A percentile compares a stretch with the other conserved stretches of the same genome.
phyloP scores from a whole-genome alignment of 352 stramenopile genomes.

The Globisporangium viniferum region DNA sequence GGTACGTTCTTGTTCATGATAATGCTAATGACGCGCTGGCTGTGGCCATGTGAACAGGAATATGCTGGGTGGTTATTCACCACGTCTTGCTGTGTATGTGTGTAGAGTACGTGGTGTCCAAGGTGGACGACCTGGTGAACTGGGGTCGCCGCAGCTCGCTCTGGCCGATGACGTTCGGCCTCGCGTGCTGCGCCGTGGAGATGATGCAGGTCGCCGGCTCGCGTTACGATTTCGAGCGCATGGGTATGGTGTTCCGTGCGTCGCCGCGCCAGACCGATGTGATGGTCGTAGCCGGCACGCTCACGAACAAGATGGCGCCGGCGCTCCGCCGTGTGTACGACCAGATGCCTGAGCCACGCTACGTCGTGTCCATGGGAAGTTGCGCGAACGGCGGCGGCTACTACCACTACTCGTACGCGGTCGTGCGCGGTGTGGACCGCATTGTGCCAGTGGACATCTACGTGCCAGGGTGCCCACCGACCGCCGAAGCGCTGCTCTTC shows the following conservation, averaged over 20 bases:
- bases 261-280: slow-evolving; percentile 95
- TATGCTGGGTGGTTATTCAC: not conserved
- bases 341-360: slow-evolving; percentile 99
- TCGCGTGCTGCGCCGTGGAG: slow-evolving; percentile 99
- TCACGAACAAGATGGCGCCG: slow-evolving; percentile 99
- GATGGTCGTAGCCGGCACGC: slow-evolving; percentile 99
- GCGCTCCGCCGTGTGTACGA: slow-evolving; percentile 97
- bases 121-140: slow-evolving; percentile 99
- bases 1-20: slow-evolving; percentile 39
- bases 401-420: slow-evolving; percentile 94
- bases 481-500: slow-evolving; percentile 97
- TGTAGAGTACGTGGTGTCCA: slow-evolving; percentile 96
- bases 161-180: slow-evolving; percentile 99
- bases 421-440: slow-evolving; percentile 95
- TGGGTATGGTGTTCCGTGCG: slow-evolving; percentile 98
- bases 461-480: slow-evolving; percentile 98
- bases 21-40: not conserved
- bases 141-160: slow-evolving; percentile 96
- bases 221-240: slow-evolving; percentile 98
- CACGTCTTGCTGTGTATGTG: not conserved
- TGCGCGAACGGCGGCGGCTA: slow-evolving; percentile 96
- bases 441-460: slow-evolving; percentile 99
- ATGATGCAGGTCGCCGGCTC: slow-evolving; percentile 94
- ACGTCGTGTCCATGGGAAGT: slow-evolving; percentile 98
- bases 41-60: not conserved